Conservation (phyloP, 1,284 basidiomycete genomes). For the Trametes pubescens region DNA sequence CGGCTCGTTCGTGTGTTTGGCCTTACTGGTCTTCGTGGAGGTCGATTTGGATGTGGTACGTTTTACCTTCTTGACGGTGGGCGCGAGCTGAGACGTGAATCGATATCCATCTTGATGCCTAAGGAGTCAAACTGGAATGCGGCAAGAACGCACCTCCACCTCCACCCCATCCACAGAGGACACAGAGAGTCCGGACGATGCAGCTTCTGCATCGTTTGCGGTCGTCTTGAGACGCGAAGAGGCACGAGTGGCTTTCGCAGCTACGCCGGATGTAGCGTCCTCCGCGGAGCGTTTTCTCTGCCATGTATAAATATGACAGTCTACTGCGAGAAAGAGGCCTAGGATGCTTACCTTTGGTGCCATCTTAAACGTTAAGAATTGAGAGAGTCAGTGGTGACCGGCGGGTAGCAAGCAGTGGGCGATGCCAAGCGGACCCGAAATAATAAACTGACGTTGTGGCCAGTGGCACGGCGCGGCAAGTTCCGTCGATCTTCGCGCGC, state of each 20-base stretch:
- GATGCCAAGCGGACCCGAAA: slow-evolving; percentile 3
- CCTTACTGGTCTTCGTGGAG: slow-evolving; percentile 37
- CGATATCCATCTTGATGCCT: too few species aligned
- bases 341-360: slow-evolving; percentile 20
- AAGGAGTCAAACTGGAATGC: neutral
- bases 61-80: slow-evolving; percentile 33
- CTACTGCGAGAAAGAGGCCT: slow-evolving; percentile 22
- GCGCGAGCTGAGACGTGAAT: slow-evolving; percentile 20
- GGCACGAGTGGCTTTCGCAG: slow-evolving; percentile 58
- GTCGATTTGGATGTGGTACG: slow-evolving; percentile 38
- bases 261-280: slow-evolving; percentile 41
- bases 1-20: slow-evolving; percentile 19
- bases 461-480: slow-evolving; percentile 26
- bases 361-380: slow-evolving; percentile 1
- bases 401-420: slow-evolving; percentile 8
- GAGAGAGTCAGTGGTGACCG: neutral
- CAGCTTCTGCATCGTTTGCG: slow-evolving; percentile 9
- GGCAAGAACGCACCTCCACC: slow-evolving; percentile 14
- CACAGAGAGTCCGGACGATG: neutral
- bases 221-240: slow-evolving; percentile 48
- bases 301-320: neutral
- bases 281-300: slow-evolving; percentile 53
- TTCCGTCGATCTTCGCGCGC: slow-evolving; percentile 19
- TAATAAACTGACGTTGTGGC: slow-evolving; percentile 13
- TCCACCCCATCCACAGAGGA: neutral